These are phyloP conservation scores for Syzygium jambos DNA, from an alignment of 345 rosid species.

Conservation along the genomic window DNA sequence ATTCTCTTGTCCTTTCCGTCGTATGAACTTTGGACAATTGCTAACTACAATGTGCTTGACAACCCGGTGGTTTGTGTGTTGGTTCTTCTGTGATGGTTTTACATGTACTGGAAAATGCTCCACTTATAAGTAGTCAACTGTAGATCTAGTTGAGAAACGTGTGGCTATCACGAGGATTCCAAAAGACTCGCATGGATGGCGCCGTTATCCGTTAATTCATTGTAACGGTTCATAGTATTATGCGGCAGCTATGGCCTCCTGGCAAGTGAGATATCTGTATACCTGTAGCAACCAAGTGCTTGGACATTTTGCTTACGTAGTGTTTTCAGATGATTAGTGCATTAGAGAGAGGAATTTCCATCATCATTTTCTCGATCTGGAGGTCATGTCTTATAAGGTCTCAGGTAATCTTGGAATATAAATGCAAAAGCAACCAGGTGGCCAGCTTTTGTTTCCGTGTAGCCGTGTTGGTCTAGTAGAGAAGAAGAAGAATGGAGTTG, in stretches of 20 bases:
- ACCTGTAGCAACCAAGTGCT: neutral
- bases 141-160: neutral
- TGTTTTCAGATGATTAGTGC: neutral
- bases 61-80: neutral
- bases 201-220: neutral
- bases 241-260: neutral
- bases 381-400: neutral
- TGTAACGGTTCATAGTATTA: neutral
- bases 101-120: neutral
- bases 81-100: neutral
- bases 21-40: neutral
- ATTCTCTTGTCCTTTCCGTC: neutral
- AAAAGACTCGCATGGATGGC: neutral
- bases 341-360: neutral
- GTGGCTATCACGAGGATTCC: neutral
- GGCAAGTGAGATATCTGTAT: neutral
- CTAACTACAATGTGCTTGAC: neutral
- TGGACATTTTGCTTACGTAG: neutral
- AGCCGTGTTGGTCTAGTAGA: neutral
- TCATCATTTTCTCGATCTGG: neutral
- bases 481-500: neutral
- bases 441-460: neutral
- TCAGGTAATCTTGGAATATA: neutral
- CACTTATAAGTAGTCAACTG: neutral
- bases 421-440: neutral